A percentile compares a stretch with the other conserved stretches of the same genome.
Evolutionary conservation across 1,284 basidiomycete genomes (phyloP).

Genomic region (Cutaneotrichosporon mucoides): DNA sequence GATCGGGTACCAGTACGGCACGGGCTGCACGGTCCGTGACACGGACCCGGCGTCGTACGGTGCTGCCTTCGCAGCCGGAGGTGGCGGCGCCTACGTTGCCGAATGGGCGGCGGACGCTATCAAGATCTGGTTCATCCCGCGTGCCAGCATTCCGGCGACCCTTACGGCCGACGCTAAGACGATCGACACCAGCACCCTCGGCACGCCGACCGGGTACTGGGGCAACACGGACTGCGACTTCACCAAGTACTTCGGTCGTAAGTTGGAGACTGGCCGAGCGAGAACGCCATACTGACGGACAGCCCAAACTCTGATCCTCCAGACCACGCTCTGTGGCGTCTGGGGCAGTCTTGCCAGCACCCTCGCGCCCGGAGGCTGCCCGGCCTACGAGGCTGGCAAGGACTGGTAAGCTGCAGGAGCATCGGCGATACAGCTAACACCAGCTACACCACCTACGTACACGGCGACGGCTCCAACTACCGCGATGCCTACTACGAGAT

Average conservation of each 20-base stretch:
- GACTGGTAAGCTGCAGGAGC: constrained; percentile 2
- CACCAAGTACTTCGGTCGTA: constrained; percentile 56
- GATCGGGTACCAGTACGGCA: constrained; percentile 49
- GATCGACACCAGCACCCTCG: constrained; percentile 63
- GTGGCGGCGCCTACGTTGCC: constrained; percentile 70
- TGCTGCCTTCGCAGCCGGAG: constrained; percentile 58
- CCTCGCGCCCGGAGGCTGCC: constrained; percentile 60
- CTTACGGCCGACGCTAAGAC: constrained; percentile 55
- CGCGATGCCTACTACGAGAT: constrained; percentile 73
- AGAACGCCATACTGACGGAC: neutral
- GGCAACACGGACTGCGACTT: constrained; percentile 60
- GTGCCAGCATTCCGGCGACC: constrained; percentile 57
- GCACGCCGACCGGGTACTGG: constrained; percentile 66
- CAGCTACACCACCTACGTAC: constrained; percentile 66
- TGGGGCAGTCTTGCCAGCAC: constrained; percentile 56
- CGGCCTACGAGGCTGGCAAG: constrained; percentile 30
- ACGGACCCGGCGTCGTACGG: constrained; percentile 60
- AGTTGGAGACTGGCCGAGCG: neutral
- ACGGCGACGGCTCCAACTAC: constrained; percentile 57
- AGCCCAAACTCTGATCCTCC: constrained; percentile 65
- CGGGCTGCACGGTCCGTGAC: constrained; percentile 61
- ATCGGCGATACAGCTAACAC: neutral
- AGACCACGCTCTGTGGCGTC: constrained; percentile 66
- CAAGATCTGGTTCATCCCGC: constrained; percentile 71
- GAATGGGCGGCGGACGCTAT: constrained; percentile 57